phyloP scores from a whole-genome alignment of 2,329 filamentous ascomycete species.

The Pseudogymnoascus sp. region DNA sequence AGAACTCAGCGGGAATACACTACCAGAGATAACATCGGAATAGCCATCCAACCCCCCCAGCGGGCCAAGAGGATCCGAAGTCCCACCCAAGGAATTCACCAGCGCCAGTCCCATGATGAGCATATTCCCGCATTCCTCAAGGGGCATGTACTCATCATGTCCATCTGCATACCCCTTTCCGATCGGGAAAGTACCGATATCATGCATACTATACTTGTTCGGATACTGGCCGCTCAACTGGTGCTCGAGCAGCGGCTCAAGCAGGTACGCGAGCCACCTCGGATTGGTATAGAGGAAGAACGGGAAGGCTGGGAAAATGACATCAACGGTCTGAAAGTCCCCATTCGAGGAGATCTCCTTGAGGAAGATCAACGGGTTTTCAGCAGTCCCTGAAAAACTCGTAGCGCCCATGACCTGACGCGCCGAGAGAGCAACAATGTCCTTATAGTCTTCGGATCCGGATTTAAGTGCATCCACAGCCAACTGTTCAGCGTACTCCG shows the following conservation, averaged over 20 bases:
- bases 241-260: conserved; percentile 75
- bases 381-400: conserved; percentile 63
- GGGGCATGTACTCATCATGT: conserved; percentile 57
- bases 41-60: conserved; percentile 8
- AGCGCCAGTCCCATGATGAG: conserved; percentile 67
- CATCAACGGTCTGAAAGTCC: conserved; percentile 78
- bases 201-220: conserved; percentile 73
- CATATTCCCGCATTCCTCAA: conserved; percentile 60
- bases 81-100: conserved; percentile 55
- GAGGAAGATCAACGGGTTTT: conserved; percentile 66
- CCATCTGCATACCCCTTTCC: conserved; percentile 63
- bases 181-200: conserved; percentile 66
- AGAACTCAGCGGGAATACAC: conserved; percentile 26
- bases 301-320: conserved; percentile 78
- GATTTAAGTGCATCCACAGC: conserved; percentile 64
- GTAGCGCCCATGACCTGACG: conserved; percentile 75
- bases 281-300: conserved; percentile 85
- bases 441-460: conserved; percentile 65
- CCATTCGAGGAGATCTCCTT: conserved; percentile 84
- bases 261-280: conserved; percentile 67
- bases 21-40: conserved; percentile 19
- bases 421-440: conserved; percentile 69
- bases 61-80: neutral
- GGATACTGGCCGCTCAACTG: conserved; percentile 77
- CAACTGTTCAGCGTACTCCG: conserved; percentile 66